A percentile compares a stretch with the other conserved stretches of the same genome.
Conservation (phyloP, 768 basidiomycete genomes). For the Rhodotorula kratochvilovae region DNA sequence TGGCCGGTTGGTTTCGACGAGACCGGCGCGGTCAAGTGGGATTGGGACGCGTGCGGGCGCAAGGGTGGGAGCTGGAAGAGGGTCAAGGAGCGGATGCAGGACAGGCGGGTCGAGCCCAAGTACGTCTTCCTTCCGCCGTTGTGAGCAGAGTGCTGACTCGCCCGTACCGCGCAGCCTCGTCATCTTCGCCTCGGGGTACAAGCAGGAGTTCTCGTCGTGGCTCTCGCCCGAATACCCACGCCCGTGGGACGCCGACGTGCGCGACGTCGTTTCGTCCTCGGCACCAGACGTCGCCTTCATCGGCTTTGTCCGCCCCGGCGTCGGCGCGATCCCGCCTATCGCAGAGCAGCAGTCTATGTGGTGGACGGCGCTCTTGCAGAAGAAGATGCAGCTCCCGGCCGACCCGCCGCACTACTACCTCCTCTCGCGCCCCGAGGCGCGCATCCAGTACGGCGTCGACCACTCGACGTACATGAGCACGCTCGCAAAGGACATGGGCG, state of each 20-base stretch:
- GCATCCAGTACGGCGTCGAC: constrained; percentile 62
- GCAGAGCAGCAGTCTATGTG: constrained; percentile 61
- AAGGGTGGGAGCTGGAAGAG: constrained; percentile 49
- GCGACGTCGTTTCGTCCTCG: constrained; percentile 47
- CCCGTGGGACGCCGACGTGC: constrained; percentile 52
- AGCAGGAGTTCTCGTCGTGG: constrained; percentile 52
- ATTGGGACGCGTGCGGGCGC: constrained; percentile 47
- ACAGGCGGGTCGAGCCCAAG: constrained; percentile 53
- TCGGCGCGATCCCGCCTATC: constrained; percentile 49
- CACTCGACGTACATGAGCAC: constrained; percentile 58
- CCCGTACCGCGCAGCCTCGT: constrained; percentile 7
- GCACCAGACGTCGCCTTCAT: constrained; percentile 45
- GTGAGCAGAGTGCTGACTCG: neutral
- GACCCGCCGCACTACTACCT: constrained; percentile 57
- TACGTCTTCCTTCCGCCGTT: no score
- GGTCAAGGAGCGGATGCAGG: constrained; percentile 47
- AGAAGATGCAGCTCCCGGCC: constrained; percentile 51
- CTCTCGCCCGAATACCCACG: constrained; percentile 51
- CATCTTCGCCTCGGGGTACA: constrained; percentile 32
- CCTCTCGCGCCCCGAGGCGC: constrained; percentile 53
- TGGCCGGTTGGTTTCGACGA: constrained; percentile 55
- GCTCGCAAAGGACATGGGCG: constrained; percentile 58
- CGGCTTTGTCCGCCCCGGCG: constrained; percentile 50
- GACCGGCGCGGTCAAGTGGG: constrained; percentile 54
- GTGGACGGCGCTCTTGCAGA: constrained; percentile 56